Evolutionary conservation across 345 rosid genomes (phyloP), one percentile per base, ranked within the genome.

Genomic region (Salix brachista): DNA sequence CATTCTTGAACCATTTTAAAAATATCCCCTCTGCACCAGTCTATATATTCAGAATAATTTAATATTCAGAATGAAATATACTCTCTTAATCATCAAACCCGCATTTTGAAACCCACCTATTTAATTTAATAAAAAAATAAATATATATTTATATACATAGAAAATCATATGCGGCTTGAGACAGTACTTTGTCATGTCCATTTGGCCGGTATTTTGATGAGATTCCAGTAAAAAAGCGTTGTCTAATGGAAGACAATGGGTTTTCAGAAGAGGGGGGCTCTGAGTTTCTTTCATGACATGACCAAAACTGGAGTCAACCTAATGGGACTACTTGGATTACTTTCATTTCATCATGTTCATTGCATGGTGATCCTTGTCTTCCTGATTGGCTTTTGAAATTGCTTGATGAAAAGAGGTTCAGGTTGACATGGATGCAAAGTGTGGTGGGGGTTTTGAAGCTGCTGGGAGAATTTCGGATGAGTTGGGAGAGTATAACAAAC

Each of bases 201-300:
- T 0, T 41, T 41, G 44, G 44, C 10, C 44, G 62, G 79, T 85
- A 52, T 77, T 89, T 90, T 79, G 86, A 86, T 83, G 62, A 41
- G 50, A 87, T 84, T 84, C 86, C 82, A 1, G 81, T 72, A 9
- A 76, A 84, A 73, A 65, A 86, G 73, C 68, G 78, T 80, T 48
- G 87, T 86, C 50, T 85, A 86, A 14, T 90, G 94, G 92, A 86
- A 86, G 25, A 87, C 89, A 18, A 87, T 34, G 37, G 37, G 37
- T 34, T 34, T 34, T 34, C 37, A 87, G 62, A 87, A 84, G 60
- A 88, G 87, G 76, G 83, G 87, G 76, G 83, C 85, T 70, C 71
- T 86, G 79, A 74, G 74, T n/a, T 76, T 89, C 80, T 88, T 90
- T 65, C 71, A 60, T n/a, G 85, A 79, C 28, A 88, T 88, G 91